A percentile compares a stretch with the other conserved stretches of the same genome.
These are phyloP conservation scores for Pythium grandisporangium DNA, from an alignment of 352 stramenopile species.

Conservation along the genomic window DNA sequence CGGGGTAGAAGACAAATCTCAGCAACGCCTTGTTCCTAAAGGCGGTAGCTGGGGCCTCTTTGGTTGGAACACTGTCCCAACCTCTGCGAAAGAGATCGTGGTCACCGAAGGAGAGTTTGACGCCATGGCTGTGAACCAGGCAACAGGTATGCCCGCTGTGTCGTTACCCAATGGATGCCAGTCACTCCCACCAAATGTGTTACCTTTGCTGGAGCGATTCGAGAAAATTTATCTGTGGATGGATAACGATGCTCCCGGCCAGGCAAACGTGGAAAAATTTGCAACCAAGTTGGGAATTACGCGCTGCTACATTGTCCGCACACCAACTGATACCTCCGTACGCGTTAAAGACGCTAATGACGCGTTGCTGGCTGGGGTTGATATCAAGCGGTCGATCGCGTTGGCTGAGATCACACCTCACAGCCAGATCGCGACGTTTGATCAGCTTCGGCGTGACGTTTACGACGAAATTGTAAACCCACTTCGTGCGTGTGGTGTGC, in stretches of 20 bases:
- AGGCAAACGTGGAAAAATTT: constrained; percentile 96
- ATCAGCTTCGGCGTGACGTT: constrained; percentile 88
- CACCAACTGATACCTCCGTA: constrained; percentile 24
- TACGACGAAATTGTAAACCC: constrained; percentile 95
- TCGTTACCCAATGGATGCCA: constrained; percentile 97
- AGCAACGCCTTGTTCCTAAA: constrained; percentile 83
- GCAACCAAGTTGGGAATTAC: constrained; percentile 91
- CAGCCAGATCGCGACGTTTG: constrained; percentile 92
- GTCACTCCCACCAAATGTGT: constrained; percentile 90
- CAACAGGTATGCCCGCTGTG: constrained; percentile 84
- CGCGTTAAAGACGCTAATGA: constrained; percentile 99
- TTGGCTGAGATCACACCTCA: constrained; percentile 83
- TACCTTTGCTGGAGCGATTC: constrained; percentile 96
- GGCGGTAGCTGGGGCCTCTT: constrained; percentile 97
- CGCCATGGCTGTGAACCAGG: constrained; percentile 97
- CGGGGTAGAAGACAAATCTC: constrained; percentile 76
- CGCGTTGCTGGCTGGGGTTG: constrained; percentile 84
- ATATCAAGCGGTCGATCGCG: constrained; percentile 84
- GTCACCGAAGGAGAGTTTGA: constrained; percentile 97
- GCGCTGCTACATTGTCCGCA: constrained; percentile 88
- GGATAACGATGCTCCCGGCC: constrained; percentile 94
- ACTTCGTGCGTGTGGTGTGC: constrained; percentile 87
- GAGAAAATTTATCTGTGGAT: constrained; percentile 98
- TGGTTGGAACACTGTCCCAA: constrained; percentile 96
- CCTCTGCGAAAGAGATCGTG: constrained; percentile 86